Evolutionary conservation across 192 early-diverging fungal species (phyloP).

Genomic region (Umbelopsis isabellina): DNA sequence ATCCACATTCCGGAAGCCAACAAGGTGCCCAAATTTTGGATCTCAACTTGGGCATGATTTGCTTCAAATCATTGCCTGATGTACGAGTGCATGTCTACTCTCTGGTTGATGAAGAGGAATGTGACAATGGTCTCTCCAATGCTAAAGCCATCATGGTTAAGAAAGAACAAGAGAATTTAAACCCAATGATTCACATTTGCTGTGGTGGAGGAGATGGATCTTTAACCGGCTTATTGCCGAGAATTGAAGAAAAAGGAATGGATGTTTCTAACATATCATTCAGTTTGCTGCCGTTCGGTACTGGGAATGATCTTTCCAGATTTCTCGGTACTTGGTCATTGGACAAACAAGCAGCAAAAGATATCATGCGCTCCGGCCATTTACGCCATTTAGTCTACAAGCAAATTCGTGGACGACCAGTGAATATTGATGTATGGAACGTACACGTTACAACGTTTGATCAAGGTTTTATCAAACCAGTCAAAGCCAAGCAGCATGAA

Average conservation of each 20-base stretch:
- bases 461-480: background rate
- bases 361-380: slow-evolving; percentile 21
- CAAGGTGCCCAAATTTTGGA: slow-evolving; percentile 42
- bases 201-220: slow-evolving; percentile 49
- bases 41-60: slow-evolving; percentile 39
- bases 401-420: slow-evolving; percentile 22
- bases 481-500: background rate
- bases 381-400: slow-evolving; percentile 16
- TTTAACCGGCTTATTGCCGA: slow-evolving; percentile 42
- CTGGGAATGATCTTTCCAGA: slow-evolving; percentile 54
- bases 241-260: slow-evolving; percentile 40
- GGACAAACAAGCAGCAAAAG: slow-evolving; percentile 23
- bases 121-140: slow-evolving; percentile 37
- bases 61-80: slow-evolving; percentile 35
- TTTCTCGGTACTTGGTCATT: slow-evolving; percentile 40
- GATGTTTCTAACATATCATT: slow-evolving; percentile 38
- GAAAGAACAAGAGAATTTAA: background rate
- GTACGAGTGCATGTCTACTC: slow-evolving; percentile 21
- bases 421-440: slow-evolving; percentile 16
- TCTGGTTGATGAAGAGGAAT: slow-evolving; percentile 4
- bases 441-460: slow-evolving; percentile 2
- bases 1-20: slow-evolving; percentile 46
- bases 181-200: slow-evolving; percentile 26
- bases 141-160: slow-evolving; percentile 35
- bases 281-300: slow-evolving; percentile 51